Conservation (phyloP, 2,329 filamentous ascomycete genomes). For the Grosmannia huntii region DNA sequence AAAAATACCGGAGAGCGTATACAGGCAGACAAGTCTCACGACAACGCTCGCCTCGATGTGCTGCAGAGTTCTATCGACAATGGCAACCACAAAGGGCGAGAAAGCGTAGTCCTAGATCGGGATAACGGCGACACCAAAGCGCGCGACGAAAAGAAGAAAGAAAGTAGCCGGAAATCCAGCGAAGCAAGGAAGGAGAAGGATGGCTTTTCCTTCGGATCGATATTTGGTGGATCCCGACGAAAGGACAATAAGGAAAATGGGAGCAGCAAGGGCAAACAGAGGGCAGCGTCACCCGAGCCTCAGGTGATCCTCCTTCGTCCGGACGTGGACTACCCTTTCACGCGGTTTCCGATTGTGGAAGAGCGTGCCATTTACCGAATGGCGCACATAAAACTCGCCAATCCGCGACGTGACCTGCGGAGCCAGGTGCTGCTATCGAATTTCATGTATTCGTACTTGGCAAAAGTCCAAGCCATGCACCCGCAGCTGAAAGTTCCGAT, state of each 20-base stretch:
- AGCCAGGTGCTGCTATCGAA: constrained; percentile 96
- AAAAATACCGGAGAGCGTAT: constrained; percentile 32
- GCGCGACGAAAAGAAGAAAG: constrained; percentile 73
- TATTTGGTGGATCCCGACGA: constrained; percentile 85
- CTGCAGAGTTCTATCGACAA: constrained; percentile 78
- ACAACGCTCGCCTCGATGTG: constrained; percentile 73
- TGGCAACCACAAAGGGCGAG: constrained; percentile 51
- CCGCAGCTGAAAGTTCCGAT: constrained; percentile 87
- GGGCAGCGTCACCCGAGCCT: constrained; percentile 70
- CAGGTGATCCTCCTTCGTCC: constrained; percentile 59
- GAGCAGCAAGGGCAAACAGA: constrained; percentile 61
- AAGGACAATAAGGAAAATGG: constrained; percentile 64
- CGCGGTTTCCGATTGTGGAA: constrained; percentile 85
- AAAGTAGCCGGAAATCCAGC: constrained; percentile 57
- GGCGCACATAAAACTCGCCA: constrained; percentile 98
- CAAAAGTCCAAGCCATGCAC: constrained; percentile 98
- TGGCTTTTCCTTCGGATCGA: constrained; percentile 70
- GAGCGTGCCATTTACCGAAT: constrained; percentile 96
- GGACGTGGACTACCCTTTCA: constrained; percentile 94
- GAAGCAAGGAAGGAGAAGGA: constrained; percentile 86
- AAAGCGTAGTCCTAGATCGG: constrained; percentile 74
- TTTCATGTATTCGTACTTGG: constrained; percentile 99
- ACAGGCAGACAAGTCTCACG: constrained; percentile 45
- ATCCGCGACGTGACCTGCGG: constrained; percentile 78
- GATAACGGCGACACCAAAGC: constrained; percentile 57